phyloP scores from a whole-genome alignment of 2,329 filamentous ascomycete genomes.

The Sporothrix variecibatus region DNA sequence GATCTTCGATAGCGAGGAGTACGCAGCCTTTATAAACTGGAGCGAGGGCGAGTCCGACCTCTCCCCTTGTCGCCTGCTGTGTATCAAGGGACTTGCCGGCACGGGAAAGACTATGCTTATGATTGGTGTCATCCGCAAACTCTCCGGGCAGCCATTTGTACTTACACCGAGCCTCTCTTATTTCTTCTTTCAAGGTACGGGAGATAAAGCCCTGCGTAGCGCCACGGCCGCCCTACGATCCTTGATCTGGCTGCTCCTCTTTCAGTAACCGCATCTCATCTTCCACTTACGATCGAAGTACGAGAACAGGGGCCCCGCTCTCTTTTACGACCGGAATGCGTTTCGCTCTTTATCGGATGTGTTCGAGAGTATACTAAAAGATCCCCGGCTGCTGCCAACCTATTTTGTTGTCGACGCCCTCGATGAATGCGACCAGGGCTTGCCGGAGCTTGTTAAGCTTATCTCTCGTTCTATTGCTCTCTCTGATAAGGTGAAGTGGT shows the following conservation, averaged over 20 bases:
- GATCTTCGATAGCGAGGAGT: conserved; percentile 29
- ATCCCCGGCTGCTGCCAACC: not conserved
- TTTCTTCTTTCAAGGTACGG: conserved; percentile 31
- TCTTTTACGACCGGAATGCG: conserved; percentile 26
- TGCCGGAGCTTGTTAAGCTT: not conserved
- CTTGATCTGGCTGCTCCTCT: conserved; percentile 32
- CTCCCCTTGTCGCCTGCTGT: conserved; percentile 29
- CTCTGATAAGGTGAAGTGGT: conserved; percentile 29
- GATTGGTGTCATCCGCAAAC: conserved; percentile 31
- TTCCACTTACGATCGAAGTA: conserved; percentile 31
- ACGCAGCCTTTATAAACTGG: conserved; percentile 30
- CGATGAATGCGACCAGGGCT: conserved; percentile 12
- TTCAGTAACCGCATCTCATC: conserved; percentile 30
- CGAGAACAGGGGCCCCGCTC: conserved; percentile 17
- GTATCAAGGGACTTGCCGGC: conserved; percentile 31
- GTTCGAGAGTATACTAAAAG: conserved; percentile 6
- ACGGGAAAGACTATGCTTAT: conserved; percentile 33
- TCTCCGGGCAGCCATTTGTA: conserved; percentile 23
- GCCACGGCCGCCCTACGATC: conserved; percentile 30
- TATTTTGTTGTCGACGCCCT: conserved; percentile 20
- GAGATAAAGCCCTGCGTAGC: conserved; percentile 27
- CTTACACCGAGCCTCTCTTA: conserved; percentile 26
- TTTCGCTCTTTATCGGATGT: not conserved
- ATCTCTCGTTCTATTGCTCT: conserved; percentile 24
- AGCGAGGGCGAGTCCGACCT: conserved; percentile 24